Evolutionary conservation across 2,329 filamentous ascomycete genomes (phyloP).

Genomic region (Neonectria magnoliae): DNA sequence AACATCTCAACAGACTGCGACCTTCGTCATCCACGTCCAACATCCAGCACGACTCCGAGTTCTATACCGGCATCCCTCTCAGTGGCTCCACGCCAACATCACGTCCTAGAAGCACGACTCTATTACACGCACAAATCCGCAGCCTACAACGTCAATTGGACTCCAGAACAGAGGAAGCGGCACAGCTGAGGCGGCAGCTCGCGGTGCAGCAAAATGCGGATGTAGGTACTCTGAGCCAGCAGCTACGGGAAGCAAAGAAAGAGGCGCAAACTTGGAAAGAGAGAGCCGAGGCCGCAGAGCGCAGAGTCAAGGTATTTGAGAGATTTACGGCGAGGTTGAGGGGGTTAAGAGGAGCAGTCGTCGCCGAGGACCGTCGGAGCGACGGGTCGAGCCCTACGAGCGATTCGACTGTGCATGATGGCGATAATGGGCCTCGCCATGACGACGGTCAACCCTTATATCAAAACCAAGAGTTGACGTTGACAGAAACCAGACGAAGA

Average conservation of each 20-base stretch:
- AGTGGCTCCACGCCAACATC: constrained; percentile 27
- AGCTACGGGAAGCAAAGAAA: constrained; percentile 53
- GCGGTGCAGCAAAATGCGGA: constrained; percentile 56
- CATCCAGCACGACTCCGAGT: constrained; percentile 4
- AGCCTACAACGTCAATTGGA: constrained; percentile 60
- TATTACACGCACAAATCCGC: constrained; percentile 60
- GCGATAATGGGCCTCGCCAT: background rate
- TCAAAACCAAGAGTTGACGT: constrained; percentile 8
- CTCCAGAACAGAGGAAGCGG: constrained; percentile 56
- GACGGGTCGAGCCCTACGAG: background rate
- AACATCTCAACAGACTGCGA: constrained; percentile 49
- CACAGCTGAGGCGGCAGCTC: constrained; percentile 57
- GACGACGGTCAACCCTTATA: background rate
- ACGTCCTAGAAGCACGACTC: constrained; percentile 43
- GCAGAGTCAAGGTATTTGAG: constrained; percentile 59
- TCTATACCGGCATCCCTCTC: background rate
- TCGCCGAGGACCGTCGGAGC: constrained; percentile 4
- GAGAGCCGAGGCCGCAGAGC: constrained; percentile 66
- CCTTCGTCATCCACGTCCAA: constrained; percentile 47
- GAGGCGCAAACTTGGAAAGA: constrained; percentile 59
- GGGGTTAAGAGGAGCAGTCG: constrained; percentile 42
- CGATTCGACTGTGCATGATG: background rate
- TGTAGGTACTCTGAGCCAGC: constrained; percentile 58
- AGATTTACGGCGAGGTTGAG: constrained; percentile 51
- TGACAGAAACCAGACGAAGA: background rate